Percentiles rank a stretch among this genome's conserved stretches.
Conservation (phyloP, 371 early-diverging fungal species). For the Mucor irregularis region DNA sequence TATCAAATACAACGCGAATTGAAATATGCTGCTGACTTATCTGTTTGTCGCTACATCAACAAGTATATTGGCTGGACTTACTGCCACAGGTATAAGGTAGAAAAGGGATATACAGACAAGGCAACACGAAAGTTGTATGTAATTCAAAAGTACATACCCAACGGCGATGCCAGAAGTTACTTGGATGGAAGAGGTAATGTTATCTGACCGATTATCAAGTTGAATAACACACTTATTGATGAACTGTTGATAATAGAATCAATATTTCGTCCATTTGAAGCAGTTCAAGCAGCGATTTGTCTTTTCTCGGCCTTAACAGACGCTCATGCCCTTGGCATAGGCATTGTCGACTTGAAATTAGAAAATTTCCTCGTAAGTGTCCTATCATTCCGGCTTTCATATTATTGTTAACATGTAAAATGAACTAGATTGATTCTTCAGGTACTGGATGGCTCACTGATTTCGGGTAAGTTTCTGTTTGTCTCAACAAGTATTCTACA, state of each 20-base stretch:
- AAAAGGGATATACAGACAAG: neutral
- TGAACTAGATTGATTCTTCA: constrained; percentile 25
- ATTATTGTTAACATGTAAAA: neutral
- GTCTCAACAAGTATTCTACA: neutral
- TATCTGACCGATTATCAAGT: too few species aligned
- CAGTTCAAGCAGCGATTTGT: constrained; percentile 28
- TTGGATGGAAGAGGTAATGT: constrained; percentile 23
- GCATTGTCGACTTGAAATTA: constrained; percentile 41
- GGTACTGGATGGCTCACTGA: constrained; percentile 41
- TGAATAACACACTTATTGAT: neutral
- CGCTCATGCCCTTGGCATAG: constrained; percentile 30
- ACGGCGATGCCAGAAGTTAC: constrained; percentile 34
- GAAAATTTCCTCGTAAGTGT: constrained; percentile 36
- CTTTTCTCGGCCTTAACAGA: constrained; percentile 36
- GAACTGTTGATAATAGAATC: neutral
- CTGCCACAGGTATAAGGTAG: neutral
- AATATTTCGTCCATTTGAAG: constrained; percentile 24
- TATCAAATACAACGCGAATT: constrained; percentile 25
- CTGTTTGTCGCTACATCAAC: constrained; percentile 28
- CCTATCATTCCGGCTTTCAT: neutral
- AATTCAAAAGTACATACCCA: constrained; percentile 28
- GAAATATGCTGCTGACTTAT: constrained; percentile 29
- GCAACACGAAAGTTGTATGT: constrained; percentile 6
- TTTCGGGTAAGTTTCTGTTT: constrained; percentile 26
- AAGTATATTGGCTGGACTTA: constrained; percentile 29